Base-by-base conservation (phyloP, 2,329 filamentous ascomycete species). In the Zasmidium cellare region DNA sequence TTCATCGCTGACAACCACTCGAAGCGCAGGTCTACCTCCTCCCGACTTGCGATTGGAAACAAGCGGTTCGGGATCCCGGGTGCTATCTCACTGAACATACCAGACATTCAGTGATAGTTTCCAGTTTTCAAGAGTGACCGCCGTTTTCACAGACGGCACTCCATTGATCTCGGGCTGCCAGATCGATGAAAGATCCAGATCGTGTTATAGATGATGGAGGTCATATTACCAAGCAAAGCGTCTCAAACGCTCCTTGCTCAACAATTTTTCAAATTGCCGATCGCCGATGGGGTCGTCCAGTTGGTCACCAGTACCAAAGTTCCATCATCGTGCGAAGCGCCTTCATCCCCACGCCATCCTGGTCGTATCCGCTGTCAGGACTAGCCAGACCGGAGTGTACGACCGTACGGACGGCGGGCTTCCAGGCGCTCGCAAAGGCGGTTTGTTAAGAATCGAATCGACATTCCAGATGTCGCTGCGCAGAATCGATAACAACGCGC, bases 1-100 rank as follows among this genome's bases (percentile, higher is more conserved):
- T 11, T 24, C 56, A 53, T 31, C 18, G 49, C 49, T 38, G 25
- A 50, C 52, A 59, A 59, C 65, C 63, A 64, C 68, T 66, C 66
- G 64, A 67, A 68, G 65, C 25, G 25, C 68, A 64, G 45, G 69
- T 70, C 69, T 71, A 70, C 69, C 68, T 71, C 68, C 68, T 70
- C 66, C 64, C 68, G 68, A 59, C 68, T 69, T 55, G 69, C 68
- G 67, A 59, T 68, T 51, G 67, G 69, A 71, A 71, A 69, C 68
- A 63, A 65, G 64, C 65, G 58, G n/a, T 65, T 61, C 62, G 59
- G 59, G 61, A 55, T 55, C 57, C 58, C 53, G 52, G 38, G 12
- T 20, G 45, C 46, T 28, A 41, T 56, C 31, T 53, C 46, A 41
- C 41, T 24, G 49, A 25, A 54, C 56, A 65, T 63, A 60, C 53